phyloP scores from a whole-genome alignment of 116 monocot species.

The Dioscorea cayenensis region DNA sequence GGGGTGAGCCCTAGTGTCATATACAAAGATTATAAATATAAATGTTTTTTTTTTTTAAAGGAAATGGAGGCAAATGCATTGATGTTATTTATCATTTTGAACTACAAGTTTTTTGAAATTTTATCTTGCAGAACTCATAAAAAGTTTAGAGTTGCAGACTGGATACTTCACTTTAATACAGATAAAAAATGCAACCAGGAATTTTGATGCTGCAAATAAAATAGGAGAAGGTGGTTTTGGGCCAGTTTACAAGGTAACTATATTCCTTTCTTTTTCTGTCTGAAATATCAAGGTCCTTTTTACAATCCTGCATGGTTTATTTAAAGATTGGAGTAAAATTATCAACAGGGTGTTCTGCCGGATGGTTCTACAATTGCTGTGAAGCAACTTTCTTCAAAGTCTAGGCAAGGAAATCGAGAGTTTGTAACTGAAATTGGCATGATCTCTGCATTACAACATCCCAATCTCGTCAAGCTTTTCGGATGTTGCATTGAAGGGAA shows the following conservation, averaged over 20 bases:
- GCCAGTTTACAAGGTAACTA: slow-evolving; percentile 51
- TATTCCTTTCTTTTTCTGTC: background rate
- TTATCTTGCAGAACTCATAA: slow-evolving; percentile 22
- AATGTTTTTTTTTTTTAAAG: too few species aligned
- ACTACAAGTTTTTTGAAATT: background rate
- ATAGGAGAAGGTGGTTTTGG: slow-evolving; percentile 68
- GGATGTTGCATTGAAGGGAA: slow-evolving; percentile 55
- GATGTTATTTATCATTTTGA: background rate
- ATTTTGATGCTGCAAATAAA: slow-evolving; percentile 42
- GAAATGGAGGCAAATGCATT: too few species aligned
- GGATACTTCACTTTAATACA: slow-evolving; percentile 28
- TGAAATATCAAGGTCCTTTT: too few species aligned
- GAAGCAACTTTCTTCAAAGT: slow-evolving; percentile 58
- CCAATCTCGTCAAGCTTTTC: slow-evolving; percentile 52
- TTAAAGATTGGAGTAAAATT: slow-evolving; percentile 13
- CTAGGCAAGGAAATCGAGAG: slow-evolving; percentile 71
- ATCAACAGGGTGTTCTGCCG: slow-evolving; percentile 35
- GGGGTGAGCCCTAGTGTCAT: background rate
- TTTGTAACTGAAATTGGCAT: slow-evolving; percentile 81
- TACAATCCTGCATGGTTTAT: slow-evolving; percentile 7
- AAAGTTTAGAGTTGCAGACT: slow-evolving; percentile 19
- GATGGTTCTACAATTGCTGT: slow-evolving; percentile 45
- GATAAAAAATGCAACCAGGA: slow-evolving; percentile 42
- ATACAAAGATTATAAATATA: too few species aligned
- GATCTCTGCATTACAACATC: slow-evolving; percentile 60